Evolutionary conservation across 495 filamentous ascomycete species (phyloP).

Genomic region (Paragyromitra xinjiangensis): DNA sequence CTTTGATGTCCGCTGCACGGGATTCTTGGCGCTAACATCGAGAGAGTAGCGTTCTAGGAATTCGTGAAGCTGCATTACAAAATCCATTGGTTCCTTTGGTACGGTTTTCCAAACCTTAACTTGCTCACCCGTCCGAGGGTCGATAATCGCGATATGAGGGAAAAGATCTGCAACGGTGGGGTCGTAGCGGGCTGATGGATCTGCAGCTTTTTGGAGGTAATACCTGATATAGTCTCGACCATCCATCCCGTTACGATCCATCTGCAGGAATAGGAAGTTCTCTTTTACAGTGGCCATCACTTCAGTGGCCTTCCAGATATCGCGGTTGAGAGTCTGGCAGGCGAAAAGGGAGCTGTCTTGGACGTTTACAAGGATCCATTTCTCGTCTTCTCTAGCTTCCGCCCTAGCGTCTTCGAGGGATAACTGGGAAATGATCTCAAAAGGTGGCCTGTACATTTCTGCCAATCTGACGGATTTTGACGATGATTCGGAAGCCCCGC

Average conservation of each 20-base stretch:
- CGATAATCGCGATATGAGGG: conserved; percentile 93
- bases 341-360: conserved; percentile 91
- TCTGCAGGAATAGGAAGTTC: conserved; percentile 95
- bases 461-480: conserved; percentile 77
- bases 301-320: conserved; percentile 87
- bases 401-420: conserved; percentile 83
- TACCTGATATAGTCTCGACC: conserved; percentile 84
- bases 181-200: conserved; percentile 65
- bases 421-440: conserved; percentile 78
- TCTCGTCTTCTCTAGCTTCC: conserved; percentile 81
- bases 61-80: conserved; percentile 89
- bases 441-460: conserved; percentile 90
- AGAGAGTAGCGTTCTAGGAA: conserved; percentile 96
- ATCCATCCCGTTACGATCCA: conserved; percentile 77
- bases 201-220: conserved; percentile 80
- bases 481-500: conserved; percentile 76
- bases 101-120: conserved; percentile 93
- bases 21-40: conserved; percentile 85
- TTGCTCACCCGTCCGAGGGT: conserved; percentile 94
- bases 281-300: conserved; percentile 83
- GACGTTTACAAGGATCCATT: conserved; percentile 95
- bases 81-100: conserved; percentile 79
- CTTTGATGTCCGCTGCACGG: conserved; percentile 78
- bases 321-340: conserved; percentile 90
- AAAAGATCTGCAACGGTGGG: conserved; percentile 62